Conservation (phyloP, 305 asterid species). For the Solanum chacoense region DNA sequence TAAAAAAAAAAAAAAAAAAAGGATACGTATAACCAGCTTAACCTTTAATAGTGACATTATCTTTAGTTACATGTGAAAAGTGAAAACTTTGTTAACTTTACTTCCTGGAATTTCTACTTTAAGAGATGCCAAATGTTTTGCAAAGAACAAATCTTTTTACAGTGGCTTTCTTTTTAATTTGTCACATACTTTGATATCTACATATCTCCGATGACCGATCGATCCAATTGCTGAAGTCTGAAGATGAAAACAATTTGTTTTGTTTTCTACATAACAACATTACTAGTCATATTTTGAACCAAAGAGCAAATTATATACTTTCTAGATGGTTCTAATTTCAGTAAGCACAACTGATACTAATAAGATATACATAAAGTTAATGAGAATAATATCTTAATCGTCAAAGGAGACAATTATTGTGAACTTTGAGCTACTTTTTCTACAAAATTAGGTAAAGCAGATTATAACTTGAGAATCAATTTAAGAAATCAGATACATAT, state of each 20-base stretch:
- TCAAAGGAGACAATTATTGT: neutral
- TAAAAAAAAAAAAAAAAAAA: rapidly evolving
- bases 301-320: neutral
- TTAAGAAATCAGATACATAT: neutral
- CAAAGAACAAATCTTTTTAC: neutral
- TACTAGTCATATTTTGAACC: neutral
- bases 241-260: neutral
- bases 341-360: neutral
- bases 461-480: neutral
- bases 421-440: neutral
- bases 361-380: neutral
- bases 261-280: neutral
- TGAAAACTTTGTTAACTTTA: neutral
- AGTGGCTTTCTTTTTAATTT: neutral
- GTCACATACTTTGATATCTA: neutral
- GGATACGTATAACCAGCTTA: neutral
- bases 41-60: neutral
- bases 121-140: neutral
- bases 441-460: neutral
- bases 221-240: neutral
- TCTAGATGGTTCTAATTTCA: neutral
- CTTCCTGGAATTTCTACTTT: neutral
- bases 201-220: neutral
- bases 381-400: neutral
- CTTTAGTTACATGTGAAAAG: neutral